Evolutionary conservation across 768 basidiomycete species (phyloP).

Genomic region (Calocybe indica): DNA sequence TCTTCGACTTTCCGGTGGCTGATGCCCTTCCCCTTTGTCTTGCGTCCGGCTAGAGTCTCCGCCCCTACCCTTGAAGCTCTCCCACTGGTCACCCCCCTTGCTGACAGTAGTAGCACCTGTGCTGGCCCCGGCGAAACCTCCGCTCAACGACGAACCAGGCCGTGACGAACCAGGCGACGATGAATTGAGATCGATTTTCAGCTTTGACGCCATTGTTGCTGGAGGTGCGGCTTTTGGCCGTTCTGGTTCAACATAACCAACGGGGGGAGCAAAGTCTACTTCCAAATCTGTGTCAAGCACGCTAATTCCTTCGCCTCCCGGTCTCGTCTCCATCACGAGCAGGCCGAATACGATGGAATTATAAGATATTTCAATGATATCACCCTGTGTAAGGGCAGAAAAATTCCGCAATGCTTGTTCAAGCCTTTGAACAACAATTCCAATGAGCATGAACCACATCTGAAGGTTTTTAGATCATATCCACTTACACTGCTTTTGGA

Average conservation of each 20-base stretch:
- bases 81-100: constrained; percentile 82
- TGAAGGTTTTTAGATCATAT: neutral
- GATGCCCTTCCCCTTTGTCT: constrained; percentile 94
- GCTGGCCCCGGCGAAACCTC: constrained; percentile 52
- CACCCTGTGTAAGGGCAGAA: constrained; percentile 86
- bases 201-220: constrained; percentile 92
- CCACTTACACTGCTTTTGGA: constrained; percentile 90
- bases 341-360: constrained; percentile 94
- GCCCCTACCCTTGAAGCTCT: constrained; percentile 94
- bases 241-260: constrained; percentile 93
- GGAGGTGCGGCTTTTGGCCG: constrained; percentile 76
- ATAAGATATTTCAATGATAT: constrained; percentile 98
- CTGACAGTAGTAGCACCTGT: constrained; percentile 48
- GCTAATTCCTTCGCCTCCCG: constrained; percentile 82
- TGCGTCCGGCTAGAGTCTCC: constrained; percentile 86
- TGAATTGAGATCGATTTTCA: constrained; percentile 88
- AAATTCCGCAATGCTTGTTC: constrained; percentile 95
- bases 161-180: constrained; percentile 83
- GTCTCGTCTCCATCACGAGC: constrained; percentile 89
- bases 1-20: constrained; percentile 78
- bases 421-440: constrained; percentile 43
- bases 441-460: neutral
- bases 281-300: constrained; percentile 96
- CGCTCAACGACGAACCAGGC: constrained; percentile 68
- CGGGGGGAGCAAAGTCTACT: constrained; percentile 93